Evolutionary conservation across 768 basidiomycete genomes (phyloP).

Genomic region (Serendipita vermifera): DNA sequence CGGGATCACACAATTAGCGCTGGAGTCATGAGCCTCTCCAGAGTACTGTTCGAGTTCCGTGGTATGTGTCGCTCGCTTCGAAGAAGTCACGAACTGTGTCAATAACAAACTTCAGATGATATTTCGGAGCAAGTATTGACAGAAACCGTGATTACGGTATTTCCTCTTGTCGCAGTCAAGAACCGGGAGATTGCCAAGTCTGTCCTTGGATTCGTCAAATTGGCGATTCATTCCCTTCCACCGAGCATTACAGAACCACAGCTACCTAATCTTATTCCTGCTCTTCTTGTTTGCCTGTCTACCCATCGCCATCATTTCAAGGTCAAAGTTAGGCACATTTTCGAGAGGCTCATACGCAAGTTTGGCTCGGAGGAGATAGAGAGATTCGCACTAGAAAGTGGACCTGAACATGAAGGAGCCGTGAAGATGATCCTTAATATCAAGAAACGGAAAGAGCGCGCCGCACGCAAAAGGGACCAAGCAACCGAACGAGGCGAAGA

Average conservation of each 20-base stretch:
- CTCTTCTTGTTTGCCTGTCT: conserved; percentile 81
- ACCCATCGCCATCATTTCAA: conserved; percentile 99
- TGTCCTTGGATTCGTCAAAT: conserved; percentile 86
- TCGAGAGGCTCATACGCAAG: conserved; percentile 85
- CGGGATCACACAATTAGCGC: conserved; percentile 98
- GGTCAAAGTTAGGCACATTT: conserved; percentile 88
- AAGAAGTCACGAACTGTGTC: not conserved
- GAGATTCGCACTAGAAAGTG: conserved; percentile 34
- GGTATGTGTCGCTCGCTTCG: conserved; percentile 32
- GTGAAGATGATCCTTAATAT: conserved; percentile 84
- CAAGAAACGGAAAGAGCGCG: conserved; percentile 87
- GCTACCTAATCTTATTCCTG: conserved; percentile 64
- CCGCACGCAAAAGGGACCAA: conserved; percentile 70
- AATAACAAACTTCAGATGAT: conserved; percentile 33
- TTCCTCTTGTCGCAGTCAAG: conserved; percentile 75
- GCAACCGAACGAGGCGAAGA: conserved; percentile 42
- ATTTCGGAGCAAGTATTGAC: conserved; percentile 59
- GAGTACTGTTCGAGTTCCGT: conserved; percentile 93
- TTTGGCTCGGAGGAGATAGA: conserved; percentile 77
- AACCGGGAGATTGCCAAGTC: conserved; percentile 99
- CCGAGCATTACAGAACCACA: conserved; percentile 60
- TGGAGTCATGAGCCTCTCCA: conserved; percentile 84
- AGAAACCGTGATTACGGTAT: conserved; percentile 78
- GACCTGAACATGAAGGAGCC: conserved; percentile 51
- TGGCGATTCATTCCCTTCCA: conserved; percentile 77